These are phyloP conservation scores for Choiromyces venosus DNA, from an alignment of 495 filamentous ascomycete species.

Conservation along the genomic window DNA sequence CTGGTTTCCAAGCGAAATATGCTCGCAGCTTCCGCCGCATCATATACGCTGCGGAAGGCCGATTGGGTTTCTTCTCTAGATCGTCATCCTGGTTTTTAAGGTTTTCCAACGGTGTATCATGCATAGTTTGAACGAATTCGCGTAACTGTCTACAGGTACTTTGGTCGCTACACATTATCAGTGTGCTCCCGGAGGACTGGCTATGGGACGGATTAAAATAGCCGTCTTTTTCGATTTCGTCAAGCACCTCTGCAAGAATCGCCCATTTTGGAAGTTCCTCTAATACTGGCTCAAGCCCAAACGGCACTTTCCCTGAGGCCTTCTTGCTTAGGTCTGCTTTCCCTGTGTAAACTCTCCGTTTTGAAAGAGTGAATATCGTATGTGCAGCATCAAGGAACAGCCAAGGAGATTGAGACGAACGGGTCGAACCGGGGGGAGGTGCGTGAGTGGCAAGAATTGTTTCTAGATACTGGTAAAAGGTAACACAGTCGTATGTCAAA, in stretches of 20 bases:
- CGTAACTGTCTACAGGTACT: constrained; percentile 82
- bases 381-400: constrained; percentile 93
- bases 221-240: constrained; percentile 87
- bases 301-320: constrained; percentile 49
- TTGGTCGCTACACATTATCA: constrained; percentile 93
- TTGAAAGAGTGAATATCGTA: constrained; percentile 87
- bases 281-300: constrained; percentile 76
- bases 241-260: constrained; percentile 74
- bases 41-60: constrained; percentile 75
- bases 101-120: constrained; percentile 56
- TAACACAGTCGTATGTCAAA: constrained; percentile 78
- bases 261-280: constrained; percentile 96
- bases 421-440: constrained; percentile 79
- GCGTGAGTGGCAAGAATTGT: constrained; percentile 86
- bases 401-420: constrained; percentile 89
- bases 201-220: constrained; percentile 69
- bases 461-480: constrained; percentile 84
- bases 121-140: constrained; percentile 87
- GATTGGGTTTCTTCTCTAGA: constrained; percentile 44
- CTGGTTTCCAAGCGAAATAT: constrained; percentile 87
- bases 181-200: constrained; percentile 81
- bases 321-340: constrained; percentile 44
- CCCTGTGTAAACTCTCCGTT: constrained; percentile 78
- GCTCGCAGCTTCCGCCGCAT: constrained; percentile 80
- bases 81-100: constrained; percentile 40